Evolutionary conservation across 2,329 filamentous ascomycete species (phyloP).

Genomic region (Trichophyton simii): DNA sequence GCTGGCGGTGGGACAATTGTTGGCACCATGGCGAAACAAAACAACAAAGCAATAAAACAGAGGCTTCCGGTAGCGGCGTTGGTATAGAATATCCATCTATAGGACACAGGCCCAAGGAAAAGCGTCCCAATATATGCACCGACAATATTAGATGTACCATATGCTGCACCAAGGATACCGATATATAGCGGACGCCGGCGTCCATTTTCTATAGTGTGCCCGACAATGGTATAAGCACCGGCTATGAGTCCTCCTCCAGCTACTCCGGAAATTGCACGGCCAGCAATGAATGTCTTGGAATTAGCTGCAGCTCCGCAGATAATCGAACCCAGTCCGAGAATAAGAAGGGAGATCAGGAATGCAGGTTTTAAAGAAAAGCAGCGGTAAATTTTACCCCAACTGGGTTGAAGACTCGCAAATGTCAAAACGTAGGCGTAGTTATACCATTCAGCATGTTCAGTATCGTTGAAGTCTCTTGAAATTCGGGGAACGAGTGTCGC

Average conservation of each 20-base stretch:
- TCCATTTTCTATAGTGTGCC: constrained; percentile 23
- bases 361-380: constrained; percentile 32
- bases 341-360: constrained; percentile 25
- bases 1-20: not conserved
- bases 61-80: constrained; percentile 9
- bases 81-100: constrained; percentile 10
- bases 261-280: constrained; percentile 25
- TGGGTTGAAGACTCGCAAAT: constrained; percentile 29
- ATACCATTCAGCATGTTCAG: constrained; percentile 38
- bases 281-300: constrained; percentile 28
- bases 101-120: constrained; percentile 7
- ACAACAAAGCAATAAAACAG: constrained; percentile 6
- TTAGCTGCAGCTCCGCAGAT: constrained; percentile 27
- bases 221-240: constrained; percentile 24
- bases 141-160: constrained; percentile 29
- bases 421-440: constrained; percentile 34
- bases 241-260: constrained; percentile 27
- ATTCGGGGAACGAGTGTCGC: constrained; percentile 37
- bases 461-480: constrained; percentile 35
- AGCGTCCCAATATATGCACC: constrained; percentile 17
- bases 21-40: not conserved
- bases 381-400: constrained; percentile 33
- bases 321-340: constrained; percentile 33
- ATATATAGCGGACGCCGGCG: constrained; percentile 20
- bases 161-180: constrained; percentile 25